These are phyloP conservation scores for Phaffia tasmanica DNA, from an alignment of 768 basidiomycete species.

Conservation along the genomic window DNA sequence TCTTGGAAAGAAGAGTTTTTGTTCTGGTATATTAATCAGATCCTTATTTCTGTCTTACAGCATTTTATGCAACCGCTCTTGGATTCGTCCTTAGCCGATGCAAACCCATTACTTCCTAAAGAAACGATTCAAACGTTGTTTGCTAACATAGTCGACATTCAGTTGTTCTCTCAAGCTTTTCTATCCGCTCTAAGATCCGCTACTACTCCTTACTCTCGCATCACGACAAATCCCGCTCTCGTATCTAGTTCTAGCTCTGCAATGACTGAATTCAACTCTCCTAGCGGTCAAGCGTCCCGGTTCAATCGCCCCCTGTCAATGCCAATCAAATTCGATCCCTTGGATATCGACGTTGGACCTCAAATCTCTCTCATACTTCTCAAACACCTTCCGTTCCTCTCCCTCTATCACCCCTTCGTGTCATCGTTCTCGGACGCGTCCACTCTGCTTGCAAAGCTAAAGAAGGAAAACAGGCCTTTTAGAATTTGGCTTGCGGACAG, in stretches of 20 bases:
- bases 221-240: neutral
- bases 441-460: constrained; percentile 48
- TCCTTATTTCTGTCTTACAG: constrained; percentile 39
- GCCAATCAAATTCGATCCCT: neutral
- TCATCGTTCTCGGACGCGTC: constrained; percentile 63
- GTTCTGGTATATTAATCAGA: constrained; percentile 5
- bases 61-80: constrained; percentile 75
- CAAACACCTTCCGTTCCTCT: constrained; percentile 77
- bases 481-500: constrained; percentile 53
- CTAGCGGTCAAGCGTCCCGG: neutral
- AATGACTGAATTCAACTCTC: constrained; percentile 3
- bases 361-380: constrained; percentile 45
- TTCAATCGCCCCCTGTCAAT: neutral
- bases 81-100: constrained; percentile 54
- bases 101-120: constrained; percentile 55
- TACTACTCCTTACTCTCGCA: constrained; percentile 53
- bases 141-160: constrained; percentile 82
- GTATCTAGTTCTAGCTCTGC: constrained; percentile 1
- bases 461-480: constrained; percentile 41
- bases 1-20: constrained; percentile 16
- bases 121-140: constrained; percentile 61
- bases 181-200: constrained; percentile 61
- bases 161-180: constrained; percentile 9
- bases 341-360: neutral
- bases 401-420: constrained; percentile 73